Conservation (phyloP, 306 rosid genomes). For the Macrotyloma uniflorum region DNA sequence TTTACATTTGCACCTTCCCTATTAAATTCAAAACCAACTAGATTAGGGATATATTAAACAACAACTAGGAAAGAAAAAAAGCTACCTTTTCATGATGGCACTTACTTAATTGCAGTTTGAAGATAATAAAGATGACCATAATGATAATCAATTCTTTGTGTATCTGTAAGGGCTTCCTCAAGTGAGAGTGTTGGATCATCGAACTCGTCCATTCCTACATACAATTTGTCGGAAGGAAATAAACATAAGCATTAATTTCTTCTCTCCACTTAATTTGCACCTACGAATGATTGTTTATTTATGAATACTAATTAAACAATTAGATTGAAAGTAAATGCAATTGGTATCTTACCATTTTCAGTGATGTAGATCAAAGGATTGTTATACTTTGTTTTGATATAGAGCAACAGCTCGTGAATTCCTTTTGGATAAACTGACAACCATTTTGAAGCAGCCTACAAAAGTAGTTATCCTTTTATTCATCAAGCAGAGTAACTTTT, state of each 20-base stretch:
- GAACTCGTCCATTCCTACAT: conserved; percentile 53
- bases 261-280: too few relatives aligned
- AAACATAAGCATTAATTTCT: neutral
- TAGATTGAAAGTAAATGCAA: neutral
- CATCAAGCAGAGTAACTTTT: neutral
- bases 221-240: neutral
- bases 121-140: conserved; percentile 55
- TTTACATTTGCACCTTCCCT: conserved; percentile 61
- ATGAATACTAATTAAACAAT: neutral
- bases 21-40: neutral
- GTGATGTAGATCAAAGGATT: conserved; percentile 42
- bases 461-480: neutral
- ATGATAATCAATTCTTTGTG: conserved; percentile 48
- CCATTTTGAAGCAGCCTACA: conserved; percentile 57
- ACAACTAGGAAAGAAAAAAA: neutral
- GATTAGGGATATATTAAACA: neutral
- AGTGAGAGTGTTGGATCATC: conserved; percentile 50
- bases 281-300: neutral
- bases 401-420: conserved; percentile 42
- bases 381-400: conserved; percentile 36
- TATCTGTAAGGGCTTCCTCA: conserved; percentile 53
- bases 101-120: conserved; percentile 60
- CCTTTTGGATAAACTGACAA: conserved; percentile 56
- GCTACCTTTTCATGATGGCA: neutral
- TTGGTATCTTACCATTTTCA: conserved; percentile 36